Evolutionary conservation across 495 filamentous ascomycete species (phyloP).

Genomic region (Xanthoparmelia taractica): DNA sequence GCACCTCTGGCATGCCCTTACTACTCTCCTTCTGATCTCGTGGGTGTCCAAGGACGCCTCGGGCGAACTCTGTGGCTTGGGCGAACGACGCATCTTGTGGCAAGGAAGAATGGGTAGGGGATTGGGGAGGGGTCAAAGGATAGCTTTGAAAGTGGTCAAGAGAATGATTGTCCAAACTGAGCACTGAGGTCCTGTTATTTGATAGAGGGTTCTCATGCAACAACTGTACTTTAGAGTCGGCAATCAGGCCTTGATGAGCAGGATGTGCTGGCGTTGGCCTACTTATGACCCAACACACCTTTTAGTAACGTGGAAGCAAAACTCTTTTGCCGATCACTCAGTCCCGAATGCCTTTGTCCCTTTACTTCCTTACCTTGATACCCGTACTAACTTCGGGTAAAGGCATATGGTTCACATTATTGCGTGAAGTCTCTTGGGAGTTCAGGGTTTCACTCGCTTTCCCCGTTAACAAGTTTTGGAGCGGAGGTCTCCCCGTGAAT

Average conservation of each 20-base stretch:
- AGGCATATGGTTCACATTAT: not conserved
- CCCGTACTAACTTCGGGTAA: not conserved
- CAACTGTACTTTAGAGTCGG: not conserved
- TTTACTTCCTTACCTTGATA: too few species aligned
- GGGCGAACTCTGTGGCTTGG: slow-evolving; percentile 3
- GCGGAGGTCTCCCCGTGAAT: too few species aligned
- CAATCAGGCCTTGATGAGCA: not conserved
- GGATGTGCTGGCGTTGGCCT: not conserved
- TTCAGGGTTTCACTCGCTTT: too few species aligned
- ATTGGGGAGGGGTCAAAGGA: not conserved
- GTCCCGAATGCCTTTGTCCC: not conserved
- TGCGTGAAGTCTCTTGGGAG: too few species aligned
- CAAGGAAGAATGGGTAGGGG: not conserved
- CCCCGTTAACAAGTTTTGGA: too few species aligned
- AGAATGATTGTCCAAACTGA: not conserved
- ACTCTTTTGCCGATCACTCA: not conserved
- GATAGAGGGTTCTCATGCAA: not conserved
- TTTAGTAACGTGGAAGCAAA: not conserved
- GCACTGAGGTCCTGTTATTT: too few species aligned
- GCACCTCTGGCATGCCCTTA: slow-evolving; percentile 53
- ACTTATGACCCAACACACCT: too few species aligned
- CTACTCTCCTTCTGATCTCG: slow-evolving; percentile 45
- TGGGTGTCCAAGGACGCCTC: slow-evolving; percentile 23
- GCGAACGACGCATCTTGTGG: slow-evolving; percentile 5
- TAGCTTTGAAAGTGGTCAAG: not conserved